These are phyloP conservation scores for Talaromyces liani DNA, from an alignment of 495 filamentous ascomycete species.

Conservation along the genomic window DNA sequence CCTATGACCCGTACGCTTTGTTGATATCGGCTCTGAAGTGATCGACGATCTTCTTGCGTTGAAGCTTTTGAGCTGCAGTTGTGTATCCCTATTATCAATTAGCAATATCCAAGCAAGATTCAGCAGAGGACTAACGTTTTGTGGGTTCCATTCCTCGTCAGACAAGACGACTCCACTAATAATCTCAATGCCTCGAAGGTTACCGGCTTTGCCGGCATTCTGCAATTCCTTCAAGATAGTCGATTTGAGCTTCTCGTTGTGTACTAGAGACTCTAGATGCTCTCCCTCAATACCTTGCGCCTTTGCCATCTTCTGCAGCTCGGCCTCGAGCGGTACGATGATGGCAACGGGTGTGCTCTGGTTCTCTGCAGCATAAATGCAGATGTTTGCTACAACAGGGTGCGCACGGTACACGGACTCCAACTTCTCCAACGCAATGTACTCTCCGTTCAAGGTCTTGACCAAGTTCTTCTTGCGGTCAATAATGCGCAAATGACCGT, in stretches of 20 bases:
- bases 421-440: slow-evolving; percentile 98
- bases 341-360: slow-evolving; percentile 87
- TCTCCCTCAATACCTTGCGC: slow-evolving; percentile 64
- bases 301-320: slow-evolving; percentile 75
- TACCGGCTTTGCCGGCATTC: slow-evolving; percentile 61
- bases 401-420: slow-evolving; percentile 88
- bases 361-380: slow-evolving; percentile 76
- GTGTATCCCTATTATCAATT: slow-evolving; percentile 35
- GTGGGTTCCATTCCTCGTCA: slow-evolving; percentile 95
- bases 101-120: neutral
- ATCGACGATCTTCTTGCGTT: slow-evolving; percentile 45
- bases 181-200: slow-evolving; percentile 80
- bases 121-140: slow-evolving; percentile 64
- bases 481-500: slow-evolving; percentile 80
- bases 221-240: slow-evolving; percentile 82
- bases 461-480: slow-evolving; percentile 98
- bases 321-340: slow-evolving; percentile 81
- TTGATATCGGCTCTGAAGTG: slow-evolving; percentile 40
- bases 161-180: slow-evolving; percentile 87
- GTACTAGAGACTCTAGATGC: slow-evolving; percentile 68
- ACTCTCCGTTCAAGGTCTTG: slow-evolving; percentile 94
- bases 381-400: slow-evolving; percentile 86
- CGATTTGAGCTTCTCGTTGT: slow-evolving; percentile 71
- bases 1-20: slow-evolving; percentile 41
- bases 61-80: slow-evolving; percentile 50